Evolutionary conservation across 1,284 basidiomycete species (phyloP).

Genomic region (Moesziomyces parantarcticus): DNA sequence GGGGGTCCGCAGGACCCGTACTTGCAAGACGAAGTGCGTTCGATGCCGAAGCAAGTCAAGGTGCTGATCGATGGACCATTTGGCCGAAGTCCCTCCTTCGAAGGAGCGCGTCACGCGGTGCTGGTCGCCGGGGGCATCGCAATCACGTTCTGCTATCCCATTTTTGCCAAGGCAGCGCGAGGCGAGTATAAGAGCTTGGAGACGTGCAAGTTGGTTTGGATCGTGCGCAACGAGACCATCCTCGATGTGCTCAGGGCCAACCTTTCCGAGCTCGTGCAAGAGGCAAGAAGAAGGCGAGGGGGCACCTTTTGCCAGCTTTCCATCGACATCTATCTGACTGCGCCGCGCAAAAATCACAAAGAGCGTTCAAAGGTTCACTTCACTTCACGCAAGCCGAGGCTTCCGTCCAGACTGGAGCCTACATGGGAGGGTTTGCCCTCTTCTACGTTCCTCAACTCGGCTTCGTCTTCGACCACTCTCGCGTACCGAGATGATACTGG

Average conservation of each 20-base stretch:
- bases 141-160: constrained; percentile 47
- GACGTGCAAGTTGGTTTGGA: constrained; percentile 45
- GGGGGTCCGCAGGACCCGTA: constrained; percentile 11
- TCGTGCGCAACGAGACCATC: constrained; percentile 26
- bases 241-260: constrained; percentile 17
- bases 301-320: constrained; percentile 11
- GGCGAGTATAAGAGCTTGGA: constrained; percentile 1
- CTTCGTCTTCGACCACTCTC: constrained; percentile 7
- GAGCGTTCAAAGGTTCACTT: neutral
- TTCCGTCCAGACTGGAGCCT: constrained; percentile 1
- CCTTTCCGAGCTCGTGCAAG: constrained; percentile 13
- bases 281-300: constrained; percentile 3
- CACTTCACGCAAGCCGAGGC: neutral
- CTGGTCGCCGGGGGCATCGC: constrained; percentile 52
- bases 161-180: constrained; percentile 20
- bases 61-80: constrained; percentile 56
- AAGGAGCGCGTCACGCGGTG: constrained; percentile 12
- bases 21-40: neutral
- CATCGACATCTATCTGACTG: constrained; percentile 24
- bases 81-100: constrained; percentile 12
- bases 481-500: neutral
- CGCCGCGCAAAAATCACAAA: no score
- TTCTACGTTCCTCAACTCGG: neutral
- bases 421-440: neutral
- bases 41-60: neutral